A percentile compares a stretch with the other conserved stretches of the same genome.
These are phyloP conservation scores for Phytopythium ostracodes DNA, from an alignment of 352 stramenopile genomes.

Conservation along the genomic window DNA sequence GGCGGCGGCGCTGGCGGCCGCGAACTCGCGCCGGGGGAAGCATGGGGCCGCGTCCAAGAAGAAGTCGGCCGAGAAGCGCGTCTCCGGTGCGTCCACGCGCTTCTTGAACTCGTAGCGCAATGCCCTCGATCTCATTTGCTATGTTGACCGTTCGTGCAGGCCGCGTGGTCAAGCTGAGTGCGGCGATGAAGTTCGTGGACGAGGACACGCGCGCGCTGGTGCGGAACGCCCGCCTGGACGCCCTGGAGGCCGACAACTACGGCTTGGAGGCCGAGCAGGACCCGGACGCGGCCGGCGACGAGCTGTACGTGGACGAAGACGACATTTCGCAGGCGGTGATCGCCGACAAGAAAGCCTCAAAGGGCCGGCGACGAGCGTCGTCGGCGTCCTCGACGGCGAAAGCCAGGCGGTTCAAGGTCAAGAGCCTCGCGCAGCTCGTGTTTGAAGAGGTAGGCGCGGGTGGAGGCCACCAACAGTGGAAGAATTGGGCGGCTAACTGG, in stretches of 20 bases:
- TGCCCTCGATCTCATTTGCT: neutral
- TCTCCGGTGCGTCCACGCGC: conserved; percentile 40
- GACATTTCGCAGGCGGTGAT: neutral
- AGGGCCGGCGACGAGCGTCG: conserved; percentile 13
- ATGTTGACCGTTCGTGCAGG: conserved; percentile 21
- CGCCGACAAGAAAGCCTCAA: conserved; percentile 41
- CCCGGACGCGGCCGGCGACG: conserved; percentile 37
- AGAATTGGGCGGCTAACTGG: neutral
- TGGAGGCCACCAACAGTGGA: no score
- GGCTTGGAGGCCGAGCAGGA: conserved; percentile 58
- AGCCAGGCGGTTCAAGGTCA: conserved; percentile 73
- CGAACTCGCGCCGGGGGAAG: conserved; percentile 5
- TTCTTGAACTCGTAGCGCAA: neutral
- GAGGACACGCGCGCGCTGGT: conserved; percentile 80
- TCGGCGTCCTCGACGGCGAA: conserved; percentile 7
- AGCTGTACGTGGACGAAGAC: conserved; percentile 73
- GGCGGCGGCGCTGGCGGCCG: conserved; percentile 13
- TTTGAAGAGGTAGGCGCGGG: conserved; percentile 76
- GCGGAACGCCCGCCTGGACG: conserved; percentile 81
- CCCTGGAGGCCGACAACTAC: conserved; percentile 89
- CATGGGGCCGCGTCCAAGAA: conserved; percentile 6
- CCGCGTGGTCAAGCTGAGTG: conserved; percentile 71
- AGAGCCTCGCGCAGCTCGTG: conserved; percentile 84
- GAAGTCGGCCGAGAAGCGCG: conserved; percentile 42
- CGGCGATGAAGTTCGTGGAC: conserved; percentile 79